Evolutionary conservation across 2,329 filamentous ascomycete genomes (phyloP).

Genomic region (Xenosphaeropsis pyriputrescens): DNA sequence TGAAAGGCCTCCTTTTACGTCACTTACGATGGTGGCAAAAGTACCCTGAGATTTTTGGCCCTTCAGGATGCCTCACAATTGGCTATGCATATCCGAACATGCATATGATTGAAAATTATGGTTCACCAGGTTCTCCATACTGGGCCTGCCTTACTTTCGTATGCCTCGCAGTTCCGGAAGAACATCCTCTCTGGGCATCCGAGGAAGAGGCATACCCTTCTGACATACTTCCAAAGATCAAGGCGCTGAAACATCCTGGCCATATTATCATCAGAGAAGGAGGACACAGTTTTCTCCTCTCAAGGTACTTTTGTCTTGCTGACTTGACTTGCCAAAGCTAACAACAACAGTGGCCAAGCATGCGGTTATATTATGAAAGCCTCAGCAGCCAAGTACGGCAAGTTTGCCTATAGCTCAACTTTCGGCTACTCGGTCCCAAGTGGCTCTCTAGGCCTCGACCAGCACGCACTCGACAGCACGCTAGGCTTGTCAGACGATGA

Average conservation of each 20-base stretch:
- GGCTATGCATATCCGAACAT: slow-evolving; percentile 67
- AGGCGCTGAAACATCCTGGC: slow-evolving; percentile 49
- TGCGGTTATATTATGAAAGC: slow-evolving; percentile 73
- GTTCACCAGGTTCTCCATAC: slow-evolving; percentile 49
- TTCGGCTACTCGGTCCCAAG: slow-evolving; percentile 69
- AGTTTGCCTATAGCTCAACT: slow-evolving; percentile 62
- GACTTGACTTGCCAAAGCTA: not conserved
- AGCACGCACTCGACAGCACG: slow-evolving; percentile 62
- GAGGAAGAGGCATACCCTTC: slow-evolving; percentile 46
- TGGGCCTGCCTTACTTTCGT: slow-evolving; percentile 73
- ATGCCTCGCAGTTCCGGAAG: slow-evolving; percentile 51
- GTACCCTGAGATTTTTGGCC: slow-evolving; percentile 59
- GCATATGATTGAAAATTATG: slow-evolving; percentile 63
- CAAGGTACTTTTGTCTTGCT: slow-evolving; percentile 23
- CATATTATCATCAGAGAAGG: slow-evolving; percentile 60
- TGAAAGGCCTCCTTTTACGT: slow-evolving; percentile 61
- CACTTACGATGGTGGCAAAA: slow-evolving; percentile 71
- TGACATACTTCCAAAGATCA: slow-evolving; percentile 38
- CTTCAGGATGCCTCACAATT: slow-evolving; percentile 59
- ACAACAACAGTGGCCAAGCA: slow-evolving; percentile 40
- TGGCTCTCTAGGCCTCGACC: slow-evolving; percentile 60
- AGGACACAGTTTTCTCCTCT: slow-evolving; percentile 64
- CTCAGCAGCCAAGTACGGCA: slow-evolving; percentile 69
- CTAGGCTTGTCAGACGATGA: slow-evolving; percentile 64
- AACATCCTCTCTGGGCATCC: slow-evolving; percentile 63